A percentile compares a stretch with the other conserved stretches of the same genome.
Conservation (phyloP, 192 early-diverging fungal species). For the Linnemannia hyalina region DNA sequence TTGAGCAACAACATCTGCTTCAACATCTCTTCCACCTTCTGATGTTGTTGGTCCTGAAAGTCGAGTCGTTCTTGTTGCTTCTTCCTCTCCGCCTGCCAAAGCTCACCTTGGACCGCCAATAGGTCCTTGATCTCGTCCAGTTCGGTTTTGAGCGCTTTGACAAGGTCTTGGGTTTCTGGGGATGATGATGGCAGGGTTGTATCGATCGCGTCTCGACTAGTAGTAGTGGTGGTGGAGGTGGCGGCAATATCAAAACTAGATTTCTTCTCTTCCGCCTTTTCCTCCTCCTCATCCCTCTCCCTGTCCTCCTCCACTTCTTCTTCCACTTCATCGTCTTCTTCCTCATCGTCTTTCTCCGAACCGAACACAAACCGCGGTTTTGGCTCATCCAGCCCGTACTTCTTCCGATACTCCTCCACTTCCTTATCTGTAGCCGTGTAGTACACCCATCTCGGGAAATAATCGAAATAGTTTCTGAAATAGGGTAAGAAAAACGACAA, state of each 20-base stretch:
- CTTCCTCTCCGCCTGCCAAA: too few species aligned
- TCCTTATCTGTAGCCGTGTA: slow-evolving; percentile 20
- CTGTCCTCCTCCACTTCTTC: background rate
- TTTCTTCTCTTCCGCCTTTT: background rate
- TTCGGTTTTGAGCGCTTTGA: background rate
- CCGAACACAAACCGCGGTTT: too few species aligned
- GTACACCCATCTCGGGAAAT: slow-evolving; percentile 17
- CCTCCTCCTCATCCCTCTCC: slow-evolving; percentile 2
- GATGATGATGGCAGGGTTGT: background rate
- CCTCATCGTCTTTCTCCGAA: background rate
- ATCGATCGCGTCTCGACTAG: background rate
- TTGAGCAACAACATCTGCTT: background rate
- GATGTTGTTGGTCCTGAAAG: background rate
- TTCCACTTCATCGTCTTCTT: background rate
- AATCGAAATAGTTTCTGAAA: background rate
- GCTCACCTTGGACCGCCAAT: too few species aligned
- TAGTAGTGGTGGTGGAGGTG: background rate
- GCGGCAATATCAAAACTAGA: background rate
- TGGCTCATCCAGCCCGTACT: too few species aligned
- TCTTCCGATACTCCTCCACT: background rate
- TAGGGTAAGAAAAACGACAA: slow-evolving; percentile 11
- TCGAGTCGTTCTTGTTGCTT: too few species aligned
- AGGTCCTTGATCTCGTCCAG: background rate
- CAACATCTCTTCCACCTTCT: slow-evolving; percentile 4
- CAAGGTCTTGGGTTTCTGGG: slow-evolving; percentile 10